Evolutionary conservation across 129 eudicot species (phyloP).

Genomic region (Saposhnikovia divaricata): DNA sequence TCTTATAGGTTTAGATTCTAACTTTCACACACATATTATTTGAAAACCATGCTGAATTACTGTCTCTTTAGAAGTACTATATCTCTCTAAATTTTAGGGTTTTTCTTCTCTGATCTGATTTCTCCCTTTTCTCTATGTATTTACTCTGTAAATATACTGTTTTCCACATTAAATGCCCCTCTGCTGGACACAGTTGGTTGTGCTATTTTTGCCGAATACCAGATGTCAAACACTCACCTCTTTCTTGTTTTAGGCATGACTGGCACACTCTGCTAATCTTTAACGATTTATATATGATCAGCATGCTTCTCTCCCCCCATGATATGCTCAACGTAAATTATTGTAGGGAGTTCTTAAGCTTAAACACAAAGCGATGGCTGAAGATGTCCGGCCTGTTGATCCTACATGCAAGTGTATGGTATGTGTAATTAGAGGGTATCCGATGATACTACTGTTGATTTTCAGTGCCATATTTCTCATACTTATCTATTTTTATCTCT

Average conservation of each 20-base stretch:
- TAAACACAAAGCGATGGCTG: slow-evolving; percentile 83
- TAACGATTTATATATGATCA: not conserved
- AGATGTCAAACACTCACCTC: not conserved
- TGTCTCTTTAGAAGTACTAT: not conserved
- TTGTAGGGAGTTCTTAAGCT: slow-evolving; percentile 78
- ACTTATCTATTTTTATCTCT: slow-evolving; percentile 8
- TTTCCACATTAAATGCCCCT: not conserved
- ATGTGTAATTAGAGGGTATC: slow-evolving; percentile 11
- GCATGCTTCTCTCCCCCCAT: not conserved
- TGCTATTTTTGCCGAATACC: not conserved
- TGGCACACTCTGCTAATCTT: not conserved
- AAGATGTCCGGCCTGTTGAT: slow-evolving; percentile 80
- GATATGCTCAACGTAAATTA: not conserved
- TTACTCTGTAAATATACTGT: not conserved
- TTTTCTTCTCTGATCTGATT: not conserved
- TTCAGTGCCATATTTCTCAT: not conserved
- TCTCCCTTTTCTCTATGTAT: not conserved
- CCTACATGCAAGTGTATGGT: slow-evolving; percentile 92
- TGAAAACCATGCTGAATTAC: not conserved
- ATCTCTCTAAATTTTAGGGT: not conserved
- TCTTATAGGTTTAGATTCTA: not conserved
- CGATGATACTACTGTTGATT: not conserved
- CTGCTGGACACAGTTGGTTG: not conserved
- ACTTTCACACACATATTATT: not conserved
- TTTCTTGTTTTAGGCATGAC: not conserved